Evolutionary conservation across 768 basidiomycete species (phyloP).

Genomic region (Agaricus subrufescens): DNA sequence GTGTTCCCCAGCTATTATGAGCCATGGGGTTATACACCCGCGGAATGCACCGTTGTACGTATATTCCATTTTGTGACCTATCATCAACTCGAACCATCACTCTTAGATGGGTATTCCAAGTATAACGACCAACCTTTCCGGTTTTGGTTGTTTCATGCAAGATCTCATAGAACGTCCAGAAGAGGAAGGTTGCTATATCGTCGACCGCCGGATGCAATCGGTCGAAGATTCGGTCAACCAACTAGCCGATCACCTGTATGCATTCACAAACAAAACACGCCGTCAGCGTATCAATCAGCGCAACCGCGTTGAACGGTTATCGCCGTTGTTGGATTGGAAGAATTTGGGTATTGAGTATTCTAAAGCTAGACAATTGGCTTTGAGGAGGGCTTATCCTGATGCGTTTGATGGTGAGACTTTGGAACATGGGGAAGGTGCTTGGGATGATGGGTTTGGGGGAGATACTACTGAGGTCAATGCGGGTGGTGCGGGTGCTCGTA

Average conservation of each 20-base stretch:
- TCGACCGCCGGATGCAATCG: conserved; percentile 85
- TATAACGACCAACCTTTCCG: conserved; percentile 95
- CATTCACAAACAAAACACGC: conserved; percentile 79
- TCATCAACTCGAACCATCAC: background rate
- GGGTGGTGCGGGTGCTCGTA: conserved; percentile 34
- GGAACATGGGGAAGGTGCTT: conserved; percentile 33
- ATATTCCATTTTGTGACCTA: background rate
- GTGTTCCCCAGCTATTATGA: conserved; percentile 99
- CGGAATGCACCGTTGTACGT: conserved; percentile 95
- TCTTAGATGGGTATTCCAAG: conserved; percentile 93
- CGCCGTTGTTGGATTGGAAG: conserved; percentile 96
- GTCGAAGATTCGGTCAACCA: conserved; percentile 90
- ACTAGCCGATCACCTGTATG: conserved; percentile 71
- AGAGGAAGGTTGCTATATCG: conserved; percentile 95
- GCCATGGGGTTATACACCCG: conserved; percentile 96
- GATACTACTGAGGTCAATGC: conserved; percentile 23
- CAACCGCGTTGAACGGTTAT: conserved; percentile 93
- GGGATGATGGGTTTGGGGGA: conserved; percentile 43
- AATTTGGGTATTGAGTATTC: conserved; percentile 95
- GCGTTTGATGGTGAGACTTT: conserved; percentile 56
- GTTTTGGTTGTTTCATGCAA: conserved; percentile 98
- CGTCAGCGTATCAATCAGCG: conserved; percentile 98
- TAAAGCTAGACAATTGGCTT: conserved; percentile 88
- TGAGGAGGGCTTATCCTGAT: conserved; percentile 93
- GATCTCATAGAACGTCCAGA: conserved; percentile 93